Conservation (phyloP, 768 basidiomycete genomes). For the Boletus bicolor region DNA sequence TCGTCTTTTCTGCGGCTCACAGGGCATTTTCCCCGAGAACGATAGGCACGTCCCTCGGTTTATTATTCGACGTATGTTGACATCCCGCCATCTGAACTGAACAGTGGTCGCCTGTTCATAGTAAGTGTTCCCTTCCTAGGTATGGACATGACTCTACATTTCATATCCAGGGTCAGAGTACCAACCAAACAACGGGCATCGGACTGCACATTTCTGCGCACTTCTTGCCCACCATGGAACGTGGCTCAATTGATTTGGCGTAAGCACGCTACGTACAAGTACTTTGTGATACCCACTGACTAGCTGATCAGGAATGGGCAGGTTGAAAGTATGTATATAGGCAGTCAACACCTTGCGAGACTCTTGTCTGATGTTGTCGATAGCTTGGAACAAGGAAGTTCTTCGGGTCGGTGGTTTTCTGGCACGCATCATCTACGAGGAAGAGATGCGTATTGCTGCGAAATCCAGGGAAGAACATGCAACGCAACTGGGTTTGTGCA, state of each 20-base stretch:
- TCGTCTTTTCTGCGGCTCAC: background rate
- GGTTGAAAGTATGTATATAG: slow-evolving; percentile 56
- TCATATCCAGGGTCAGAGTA: slow-evolving; percentile 69
- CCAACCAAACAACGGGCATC: slow-evolving; percentile 84
- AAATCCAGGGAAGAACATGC: background rate
- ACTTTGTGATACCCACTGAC: background rate
- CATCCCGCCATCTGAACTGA: no score
- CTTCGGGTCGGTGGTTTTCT: slow-evolving; percentile 80
- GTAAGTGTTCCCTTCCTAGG: background rate
- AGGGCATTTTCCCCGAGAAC: slow-evolving; percentile 5
- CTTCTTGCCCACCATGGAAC: slow-evolving; percentile 94
- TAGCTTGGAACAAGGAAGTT: slow-evolving; percentile 89
- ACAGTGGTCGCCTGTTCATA: slow-evolving; percentile 15
- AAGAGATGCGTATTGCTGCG: slow-evolving; percentile 49
- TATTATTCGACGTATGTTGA: background rate
- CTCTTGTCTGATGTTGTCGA: background rate
- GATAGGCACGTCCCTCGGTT: background rate
- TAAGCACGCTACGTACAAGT: slow-evolving; percentile 33
- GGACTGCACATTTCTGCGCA: slow-evolving; percentile 62
- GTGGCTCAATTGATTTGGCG: slow-evolving; percentile 88
- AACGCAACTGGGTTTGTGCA: slow-evolving; percentile 50
- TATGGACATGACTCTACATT: slow-evolving; percentile 3
- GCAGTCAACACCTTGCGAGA: background rate
- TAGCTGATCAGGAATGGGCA: slow-evolving; percentile 64
- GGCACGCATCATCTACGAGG: slow-evolving; percentile 78